Evolutionary conservation across 2,329 filamentous ascomycete genomes (phyloP), one percentile per base, ranked within the genome.

Genomic region (Claviceps africana): DNA sequence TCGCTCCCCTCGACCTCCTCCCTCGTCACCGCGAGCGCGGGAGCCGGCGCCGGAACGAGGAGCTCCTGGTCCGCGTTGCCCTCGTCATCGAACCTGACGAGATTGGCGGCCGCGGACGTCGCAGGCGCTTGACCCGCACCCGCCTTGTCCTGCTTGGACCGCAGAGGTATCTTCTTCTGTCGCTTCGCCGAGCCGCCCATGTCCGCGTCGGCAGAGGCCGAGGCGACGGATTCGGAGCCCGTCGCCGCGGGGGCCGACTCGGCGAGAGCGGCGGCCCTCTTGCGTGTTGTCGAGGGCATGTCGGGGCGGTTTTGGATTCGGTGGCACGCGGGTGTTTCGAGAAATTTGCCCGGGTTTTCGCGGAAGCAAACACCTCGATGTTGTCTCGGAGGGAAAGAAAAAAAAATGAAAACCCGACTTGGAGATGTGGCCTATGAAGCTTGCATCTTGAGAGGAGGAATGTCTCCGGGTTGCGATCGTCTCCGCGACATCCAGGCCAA

Each of bases 1-100:
- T 77, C 75, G 43, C 40, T 43, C 21, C 72, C 72, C 11, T 69
- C 68, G 3, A 71, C 65, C 3, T 70, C 67, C 1, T 67, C 66
- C 3, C 68, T 65, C 4, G 63, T 59, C 17, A 63, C 56, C 13
- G 42, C 51, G 10, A 58, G 43, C 51, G 61, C 55, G 42, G 51
- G 40, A 7, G 54, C 15, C 22, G 28, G 8, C 3, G 51, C 37
- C 3, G 57, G 19, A 35, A 46, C 21, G 4, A 28, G n/a, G 28
- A 48, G 54, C 10, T 52, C 52, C 21, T 56, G 48, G 28, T 62
- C 62, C 33, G 60, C 59, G 19, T 65, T 57, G 37, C 65, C 65
- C 15, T 69, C 62, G 44, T 68, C 65, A 45, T 59, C 61, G 55
- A 70, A 70, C 17, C 67, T 64, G 49, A 62, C 61, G 51, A 68